Evolutionary conservation across 768 basidiomycete genomes (phyloP), one percentile per base, ranked within the genome.

Genomic region (Gloeopeniophorella convolvens): DNA sequence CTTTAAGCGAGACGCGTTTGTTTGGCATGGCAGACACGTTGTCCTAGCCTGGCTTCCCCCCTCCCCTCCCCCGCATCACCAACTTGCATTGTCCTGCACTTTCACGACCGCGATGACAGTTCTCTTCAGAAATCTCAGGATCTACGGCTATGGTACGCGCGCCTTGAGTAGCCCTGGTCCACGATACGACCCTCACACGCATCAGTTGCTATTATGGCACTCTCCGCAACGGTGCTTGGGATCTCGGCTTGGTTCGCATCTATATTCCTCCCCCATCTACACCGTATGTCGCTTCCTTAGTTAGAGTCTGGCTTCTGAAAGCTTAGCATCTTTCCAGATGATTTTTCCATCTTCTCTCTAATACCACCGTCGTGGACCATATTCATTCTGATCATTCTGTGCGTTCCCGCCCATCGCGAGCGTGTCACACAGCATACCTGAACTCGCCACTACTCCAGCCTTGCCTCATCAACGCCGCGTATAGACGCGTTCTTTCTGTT

Each of bases 291-390:
- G 20, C 30, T 26, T 10, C n/a, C 18, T 34, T 37, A 4, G 31
- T 15, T 35, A 5, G 26, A 8, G 20, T 36, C 18, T 30, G 4
- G 12, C 9, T 20, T 6, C n/a, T 39, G 18, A 31, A 51, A n/a
- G 16, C 24, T 35, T 16, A 5, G 13, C 30, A 18, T n/a, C 26
- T 40, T 12, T 39, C 33, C 21, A 58, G 57, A 56, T 50, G 57
- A 58, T 41, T 56, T 37, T 23, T n/a, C 55, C 26, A 56, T 58
- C 30, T 58, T 18, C 48, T 6, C 57, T 2, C 37, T 58, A 27
- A 15, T 58, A 30, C 56, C 54, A 5, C 55, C 57, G 2, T 52
- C 57, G 9, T 56, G 50, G 50, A 56, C 57, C 12, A 48, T 58
- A 48, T 49, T 58, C 35, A 50, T 58, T n/a, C 24, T 58, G 35